These are phyloP conservation scores for Penicillium corylophilum DNA, from an alignment of 2,329 filamentous ascomycete genomes.

Conservation along the genomic window DNA sequence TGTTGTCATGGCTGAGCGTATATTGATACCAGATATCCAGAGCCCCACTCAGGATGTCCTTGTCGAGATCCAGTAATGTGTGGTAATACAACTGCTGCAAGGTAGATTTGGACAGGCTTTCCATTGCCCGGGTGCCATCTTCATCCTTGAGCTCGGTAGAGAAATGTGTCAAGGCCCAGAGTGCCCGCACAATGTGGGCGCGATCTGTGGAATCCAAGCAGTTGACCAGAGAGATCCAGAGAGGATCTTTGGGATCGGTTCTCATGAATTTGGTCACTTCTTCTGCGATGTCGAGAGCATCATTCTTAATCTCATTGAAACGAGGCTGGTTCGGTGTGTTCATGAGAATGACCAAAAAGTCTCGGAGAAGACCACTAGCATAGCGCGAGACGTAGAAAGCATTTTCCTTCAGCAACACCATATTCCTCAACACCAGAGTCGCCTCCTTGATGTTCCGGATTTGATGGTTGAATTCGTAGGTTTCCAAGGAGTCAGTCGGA, in stretches of 20 bases:
- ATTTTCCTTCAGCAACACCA: constrained; percentile 91
- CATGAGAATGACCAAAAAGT: constrained; percentile 78
- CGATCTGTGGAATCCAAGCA: constrained; percentile 70
- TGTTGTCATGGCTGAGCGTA: constrained; percentile 80
- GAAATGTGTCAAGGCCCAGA: constrained; percentile 81
- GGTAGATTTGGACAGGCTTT: constrained; percentile 64
- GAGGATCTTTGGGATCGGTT: constrained; percentile 68
- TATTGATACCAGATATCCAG: constrained; percentile 96
- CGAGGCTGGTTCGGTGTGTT: constrained; percentile 69
- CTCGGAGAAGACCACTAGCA: constrained; percentile 63
- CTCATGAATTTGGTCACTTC: constrained; percentile 80
- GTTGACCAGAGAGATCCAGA: constrained; percentile 68
- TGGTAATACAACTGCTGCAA: constrained; percentile 54
- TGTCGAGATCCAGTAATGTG: constrained; percentile 61
- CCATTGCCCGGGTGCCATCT: constrained; percentile 62
- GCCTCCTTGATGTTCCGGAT: constrained; percentile 82
- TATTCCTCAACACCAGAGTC: constrained; percentile 84
- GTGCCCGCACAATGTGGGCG: constrained; percentile 73
- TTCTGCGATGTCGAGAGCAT: constrained; percentile 87
- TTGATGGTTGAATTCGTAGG: constrained; percentile 67
- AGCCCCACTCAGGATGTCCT: constrained; percentile 82
- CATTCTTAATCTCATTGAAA: constrained; percentile 82
- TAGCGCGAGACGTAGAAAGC: constrained; percentile 76
- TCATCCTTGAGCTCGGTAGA: constrained; percentile 80
- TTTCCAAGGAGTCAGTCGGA: constrained; percentile 66